Evolutionary conservation across 108 stramenopile genomes (phyloP).

Genomic region (Cyclotella sp.): DNA sequence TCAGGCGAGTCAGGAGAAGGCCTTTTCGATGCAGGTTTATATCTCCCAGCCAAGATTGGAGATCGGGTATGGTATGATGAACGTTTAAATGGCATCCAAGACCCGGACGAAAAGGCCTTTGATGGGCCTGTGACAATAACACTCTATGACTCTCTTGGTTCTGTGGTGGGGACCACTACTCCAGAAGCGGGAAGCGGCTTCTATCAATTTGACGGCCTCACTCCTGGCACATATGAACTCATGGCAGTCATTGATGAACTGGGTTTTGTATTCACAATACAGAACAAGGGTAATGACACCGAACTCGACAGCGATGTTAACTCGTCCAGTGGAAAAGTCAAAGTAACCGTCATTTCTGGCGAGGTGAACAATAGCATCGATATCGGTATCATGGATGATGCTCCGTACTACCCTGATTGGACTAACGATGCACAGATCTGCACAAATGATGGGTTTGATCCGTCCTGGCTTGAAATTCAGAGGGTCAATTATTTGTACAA

Average conservation of each 20-base stretch:
- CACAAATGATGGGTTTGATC: slow-evolving; percentile 54
- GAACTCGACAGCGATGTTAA: slow-evolving; percentile 38
- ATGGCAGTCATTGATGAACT: slow-evolving; percentile 21
- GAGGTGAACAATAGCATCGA: slow-evolving; percentile 40
- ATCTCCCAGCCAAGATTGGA: slow-evolving; percentile 44
- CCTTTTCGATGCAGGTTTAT: slow-evolving; percentile 44
- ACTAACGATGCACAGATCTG: slow-evolving; percentile 43
- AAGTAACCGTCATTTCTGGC: slow-evolving; percentile 37
- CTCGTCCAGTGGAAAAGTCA: slow-evolving; percentile 26
- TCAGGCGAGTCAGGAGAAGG: slow-evolving; percentile 43
- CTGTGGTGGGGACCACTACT: slow-evolving; percentile 20
- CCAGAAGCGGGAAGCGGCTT: slow-evolving; percentile 22
- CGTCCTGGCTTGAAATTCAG: slow-evolving; percentile 41
- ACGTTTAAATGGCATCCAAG: slow-evolving; percentile 51
- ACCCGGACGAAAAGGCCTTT: slow-evolving; percentile 28
- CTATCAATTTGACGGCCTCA: slow-evolving; percentile 37
- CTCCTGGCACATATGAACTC: slow-evolving; percentile 38
- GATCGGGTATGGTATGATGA: slow-evolving; percentile 48
- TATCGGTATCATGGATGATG: slow-evolving; percentile 51
- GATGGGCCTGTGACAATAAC: slow-evolving; percentile 25
- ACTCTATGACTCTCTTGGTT: slow-evolving; percentile 47
- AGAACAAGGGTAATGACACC: slow-evolving; percentile 30
- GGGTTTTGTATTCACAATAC: slow-evolving; percentile 40
- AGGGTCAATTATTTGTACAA: slow-evolving; percentile 47
- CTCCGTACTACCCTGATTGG: slow-evolving; percentile 55